These are phyloP conservation scores for Quercus rubra DNA, from an alignment of 306 rosid species.

Conservation along the genomic window DNA sequence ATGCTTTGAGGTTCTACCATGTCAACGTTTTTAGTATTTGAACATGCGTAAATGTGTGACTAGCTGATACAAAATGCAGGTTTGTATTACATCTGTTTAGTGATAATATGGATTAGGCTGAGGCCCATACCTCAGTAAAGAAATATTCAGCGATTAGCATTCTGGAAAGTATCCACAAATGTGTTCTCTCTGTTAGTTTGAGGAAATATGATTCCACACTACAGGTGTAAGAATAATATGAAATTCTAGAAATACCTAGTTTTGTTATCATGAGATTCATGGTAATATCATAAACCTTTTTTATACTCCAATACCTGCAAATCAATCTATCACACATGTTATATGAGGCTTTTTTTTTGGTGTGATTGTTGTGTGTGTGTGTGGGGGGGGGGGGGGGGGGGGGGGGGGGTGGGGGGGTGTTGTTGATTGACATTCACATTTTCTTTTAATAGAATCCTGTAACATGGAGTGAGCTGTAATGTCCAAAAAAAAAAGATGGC, in stretches of 20 bases:
- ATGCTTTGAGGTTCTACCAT: conserved; percentile 10
- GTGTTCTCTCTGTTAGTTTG: neutral
- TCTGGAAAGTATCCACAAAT: neutral
- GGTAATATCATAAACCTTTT: neutral
- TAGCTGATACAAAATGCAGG: neutral
- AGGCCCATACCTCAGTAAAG: neutral
- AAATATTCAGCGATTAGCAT: neutral
- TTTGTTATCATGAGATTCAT: neutral
- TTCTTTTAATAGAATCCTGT: neutral
- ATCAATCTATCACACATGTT: neutral
- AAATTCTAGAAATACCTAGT: neutral
- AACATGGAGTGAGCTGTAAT: neutral
- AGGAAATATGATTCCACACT: neutral
- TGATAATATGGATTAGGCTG: neutral
- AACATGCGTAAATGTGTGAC: conserved; percentile 3
- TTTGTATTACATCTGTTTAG: neutral
- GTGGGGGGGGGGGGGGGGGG: neutral
- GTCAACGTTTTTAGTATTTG: conserved; percentile 1
- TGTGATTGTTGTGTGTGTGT: neutral
- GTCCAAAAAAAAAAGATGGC: neutral
- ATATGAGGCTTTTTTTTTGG: neutral
- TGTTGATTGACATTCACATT: neutral
- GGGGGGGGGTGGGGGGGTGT: neutral
- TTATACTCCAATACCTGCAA: neutral
- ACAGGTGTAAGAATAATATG: neutral